Evolutionary conservation across 345 rosid genomes (phyloP), one percentile per base, ranked within the genome.

Genomic region (Pugionium dolabratum): DNA sequence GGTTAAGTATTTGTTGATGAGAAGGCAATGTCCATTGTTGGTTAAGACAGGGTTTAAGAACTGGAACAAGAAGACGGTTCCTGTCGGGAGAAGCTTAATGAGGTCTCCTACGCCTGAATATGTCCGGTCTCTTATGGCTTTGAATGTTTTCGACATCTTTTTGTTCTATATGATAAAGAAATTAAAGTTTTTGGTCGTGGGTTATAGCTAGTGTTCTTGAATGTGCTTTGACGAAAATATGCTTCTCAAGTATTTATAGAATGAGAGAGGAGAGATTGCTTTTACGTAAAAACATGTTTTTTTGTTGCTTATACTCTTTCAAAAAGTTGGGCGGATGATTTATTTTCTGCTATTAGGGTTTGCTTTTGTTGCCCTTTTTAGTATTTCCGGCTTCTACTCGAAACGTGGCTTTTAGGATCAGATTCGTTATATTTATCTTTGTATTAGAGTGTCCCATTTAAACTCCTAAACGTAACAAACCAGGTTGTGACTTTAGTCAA

Each of bases 31-130:
- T 8, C 96, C 98, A 10, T 73, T 79, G 84, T 92, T 81, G 88
- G 95, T 77, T 36, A 89, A 25, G 54, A 91, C 79, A 45, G 98
- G 96, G 84, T 82, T 89, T 11, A 91, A 83, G 83, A 87, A 87
- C 49, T 85, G 96, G 67, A 82, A 92, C 54, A 82, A 18, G 78
- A 92, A 92, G 56, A 89, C 92, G 0, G 96, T 89, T 65, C 96
- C 98, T 5, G 96, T 87, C 0, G 98, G 98, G 34, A 91, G 95
- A 63, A 89, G 85, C 82, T 75, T 87, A 73, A 92, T 60, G 50
- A 92, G 89, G 77, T 82, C 91, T 1, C 96, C 93, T 1, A 87
- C 33, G 3, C 91, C 83, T 4, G 79, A 42, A 25, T 83, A 76
- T 29, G 91, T 77, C 67, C 42, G 72, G 60, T 73, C 90, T 35